Conservation (phyloP, 2,329 filamentous ascomycete species). For the Neocatenulostroma microsporum region DNA sequence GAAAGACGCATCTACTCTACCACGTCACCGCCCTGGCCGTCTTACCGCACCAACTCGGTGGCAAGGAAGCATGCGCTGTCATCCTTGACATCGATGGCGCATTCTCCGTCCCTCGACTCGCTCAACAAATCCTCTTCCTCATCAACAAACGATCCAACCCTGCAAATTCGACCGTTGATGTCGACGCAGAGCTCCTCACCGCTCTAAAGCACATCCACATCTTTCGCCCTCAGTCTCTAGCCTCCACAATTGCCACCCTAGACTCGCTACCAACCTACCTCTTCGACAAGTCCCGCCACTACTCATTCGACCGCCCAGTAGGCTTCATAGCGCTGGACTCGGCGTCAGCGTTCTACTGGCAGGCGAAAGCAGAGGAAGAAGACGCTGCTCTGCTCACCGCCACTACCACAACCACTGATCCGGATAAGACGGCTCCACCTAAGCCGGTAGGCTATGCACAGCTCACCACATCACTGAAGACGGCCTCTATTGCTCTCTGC, state of each 20-base stretch:
- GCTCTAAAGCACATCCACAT: conserved; percentile 51
- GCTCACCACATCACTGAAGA: conserved; percentile 17
- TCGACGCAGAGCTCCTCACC: conserved; percentile 26
- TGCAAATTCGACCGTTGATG: conserved; percentile 6
- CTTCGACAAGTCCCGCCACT: conserved; percentile 36
- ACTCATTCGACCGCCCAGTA: conserved; percentile 40
- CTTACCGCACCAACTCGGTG: conserved; percentile 41
- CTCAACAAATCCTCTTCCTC: conserved; percentile 28
- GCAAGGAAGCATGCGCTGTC: conserved; percentile 44
- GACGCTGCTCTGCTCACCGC: conserved; percentile 9
- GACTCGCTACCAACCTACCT: conserved; percentile 44
- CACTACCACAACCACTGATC: conserved; percentile 6
- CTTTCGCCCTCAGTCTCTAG: conserved; percentile 47
- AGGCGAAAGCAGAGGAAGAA: conserved; percentile 39
- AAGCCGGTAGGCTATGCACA: conserved; percentile 11
- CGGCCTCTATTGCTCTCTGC: conserved; percentile 13
- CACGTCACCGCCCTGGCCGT: conserved; percentile 46
- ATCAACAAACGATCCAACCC: conserved; percentile 9
- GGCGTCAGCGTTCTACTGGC: conserved; percentile 49
- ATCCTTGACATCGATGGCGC: conserved; percentile 50
- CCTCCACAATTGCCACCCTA: conserved; percentile 45
- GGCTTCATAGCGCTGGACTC: conserved; percentile 49
- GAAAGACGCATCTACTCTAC: conserved; percentile 55
- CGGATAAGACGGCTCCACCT: background rate
- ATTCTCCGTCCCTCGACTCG: conserved; percentile 46